phyloP scores from a whole-genome alignment of 179 eudicot genomes.

The Spinacia oleracea region DNA sequence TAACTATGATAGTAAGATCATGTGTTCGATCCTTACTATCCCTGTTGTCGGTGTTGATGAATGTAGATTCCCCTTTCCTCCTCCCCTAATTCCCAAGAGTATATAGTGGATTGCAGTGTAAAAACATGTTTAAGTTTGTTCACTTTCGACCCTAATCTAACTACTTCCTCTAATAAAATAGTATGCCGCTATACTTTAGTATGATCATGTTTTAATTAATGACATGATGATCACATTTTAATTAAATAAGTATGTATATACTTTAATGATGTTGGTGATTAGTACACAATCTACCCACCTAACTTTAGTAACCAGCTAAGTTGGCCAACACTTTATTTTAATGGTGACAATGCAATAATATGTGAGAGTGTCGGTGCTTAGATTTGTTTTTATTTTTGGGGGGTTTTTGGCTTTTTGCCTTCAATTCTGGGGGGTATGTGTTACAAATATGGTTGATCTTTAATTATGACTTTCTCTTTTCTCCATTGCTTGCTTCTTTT shows the following conservation, averaged over 20 bases:
- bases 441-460: not conserved
- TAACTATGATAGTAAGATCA: too few relatives aligned
- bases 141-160: too few relatives aligned
- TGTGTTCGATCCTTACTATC: too few relatives aligned
- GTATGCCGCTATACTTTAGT: not conserved
- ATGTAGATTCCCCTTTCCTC: too few relatives aligned
- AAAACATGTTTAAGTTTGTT: too few relatives aligned
- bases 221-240: not conserved
- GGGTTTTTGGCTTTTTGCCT: too few relatives aligned
- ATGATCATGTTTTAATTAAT: not conserved
- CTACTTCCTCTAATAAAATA: too few relatives aligned
- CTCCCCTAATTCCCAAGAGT: too few relatives aligned
- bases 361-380: conserved; percentile 31
- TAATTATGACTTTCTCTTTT: conserved; percentile 7
- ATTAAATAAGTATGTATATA: not conserved
- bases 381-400: not conserved
- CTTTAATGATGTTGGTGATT: not conserved
- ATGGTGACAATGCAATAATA: conserved; percentile 24
- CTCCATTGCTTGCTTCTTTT: not conserved
- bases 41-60: too few relatives aligned
- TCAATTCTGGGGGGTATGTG: not conserved
- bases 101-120: too few relatives aligned
- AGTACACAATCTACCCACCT: not conserved
- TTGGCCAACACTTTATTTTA: not conserved
- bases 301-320: conserved; percentile 17